Base-by-base conservation (phyloP, 306 rosid species). In the Morella rubra region DNA sequence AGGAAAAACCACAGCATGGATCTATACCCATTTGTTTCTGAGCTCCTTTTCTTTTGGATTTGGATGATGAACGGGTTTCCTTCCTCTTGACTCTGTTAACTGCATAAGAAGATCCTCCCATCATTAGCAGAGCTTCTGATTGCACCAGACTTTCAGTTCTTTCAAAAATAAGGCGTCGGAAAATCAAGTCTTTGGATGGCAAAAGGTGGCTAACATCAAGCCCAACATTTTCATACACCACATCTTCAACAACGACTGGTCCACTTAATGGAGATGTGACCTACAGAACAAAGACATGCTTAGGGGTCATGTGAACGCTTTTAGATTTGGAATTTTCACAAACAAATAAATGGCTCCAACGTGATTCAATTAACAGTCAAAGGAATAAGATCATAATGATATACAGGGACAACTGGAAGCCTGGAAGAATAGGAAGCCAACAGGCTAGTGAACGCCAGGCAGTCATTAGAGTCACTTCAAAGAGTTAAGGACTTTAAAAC, bases 151-250 rank as follows among this genome's bases (percentile, higher is more conserved):
- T 87, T 68, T 83, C 91, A 75, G 96, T 90, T 84, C 98, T 87
- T 86, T 92, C 91, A 61, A 94, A 94, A 66, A 94, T 82, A 60
- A 94, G 96, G 65, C 98, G 97, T 13, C 98, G 97, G 75, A 91
- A 94, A 76, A 83, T 79, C 85, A 91, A 82, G 44, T 89, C 93
- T 76, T 81, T 79, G 77, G 95, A 87, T 59, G 91, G 92, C 50
- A 87, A 82, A 84, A 87, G 79, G 82, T 75, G 71, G 73, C 80
- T 86, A 79, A 86, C 84, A 77, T 90, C 90, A 32, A 64, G 73
- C 47, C 85, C 86, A 27, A 80, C 91, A 82, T 84, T 84, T 85
- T 94, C 98, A 82, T 91, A 92, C 77, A 86, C 86, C 58, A 92
- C 97, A 70, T 94, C 98, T 84, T 94, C 97, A 80, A 94, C 93